phyloP scores from a whole-genome alignment of 2,329 filamentous ascomycete species.

The Talaromyces sp. region DNA sequence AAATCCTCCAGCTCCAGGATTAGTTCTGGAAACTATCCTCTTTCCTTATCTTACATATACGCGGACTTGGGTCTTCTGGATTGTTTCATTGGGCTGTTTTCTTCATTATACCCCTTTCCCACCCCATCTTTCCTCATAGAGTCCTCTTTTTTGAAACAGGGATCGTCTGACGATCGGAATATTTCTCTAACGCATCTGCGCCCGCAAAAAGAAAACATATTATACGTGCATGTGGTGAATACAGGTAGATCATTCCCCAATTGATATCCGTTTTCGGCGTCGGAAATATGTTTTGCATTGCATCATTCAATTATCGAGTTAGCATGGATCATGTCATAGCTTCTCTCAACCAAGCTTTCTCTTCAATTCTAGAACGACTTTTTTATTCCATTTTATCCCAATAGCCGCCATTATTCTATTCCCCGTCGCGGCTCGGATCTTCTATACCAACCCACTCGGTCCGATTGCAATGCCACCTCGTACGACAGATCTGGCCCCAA shows the following conservation, averaged over 20 bases:
- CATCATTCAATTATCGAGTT: background rate
- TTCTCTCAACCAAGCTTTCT: too few relatives aligned
- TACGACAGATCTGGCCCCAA: too few relatives aligned
- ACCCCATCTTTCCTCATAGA: slow-evolving; percentile 11
- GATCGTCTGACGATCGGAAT: background rate
- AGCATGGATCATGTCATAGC: too few relatives aligned
- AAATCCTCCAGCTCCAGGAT: slow-evolving; percentile 41
- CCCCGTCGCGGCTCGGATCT: too few relatives aligned
- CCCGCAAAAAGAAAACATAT: slow-evolving; percentile 12
- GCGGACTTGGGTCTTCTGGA: slow-evolving; percentile 2
- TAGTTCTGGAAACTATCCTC: slow-evolving; percentile 16
- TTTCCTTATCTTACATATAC: background rate
- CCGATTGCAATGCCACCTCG: too few relatives aligned
- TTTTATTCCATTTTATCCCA: too few relatives aligned
- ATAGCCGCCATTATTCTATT: too few relatives aligned
- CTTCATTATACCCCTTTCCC: slow-evolving; percentile 10
- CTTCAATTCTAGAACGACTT: too few relatives aligned
- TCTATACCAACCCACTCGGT: too few relatives aligned
- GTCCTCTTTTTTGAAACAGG: background rate
- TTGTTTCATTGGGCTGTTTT: background rate
- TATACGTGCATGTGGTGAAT: background rate
- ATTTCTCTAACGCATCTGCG: slow-evolving; percentile 2
- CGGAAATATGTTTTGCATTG: too few relatives aligned
- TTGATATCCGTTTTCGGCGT: background rate
- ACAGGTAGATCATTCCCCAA: background rate